phyloP scores from a whole-genome alignment of 768 basidiomycete species.

The Lentinula guzmanii region DNA sequence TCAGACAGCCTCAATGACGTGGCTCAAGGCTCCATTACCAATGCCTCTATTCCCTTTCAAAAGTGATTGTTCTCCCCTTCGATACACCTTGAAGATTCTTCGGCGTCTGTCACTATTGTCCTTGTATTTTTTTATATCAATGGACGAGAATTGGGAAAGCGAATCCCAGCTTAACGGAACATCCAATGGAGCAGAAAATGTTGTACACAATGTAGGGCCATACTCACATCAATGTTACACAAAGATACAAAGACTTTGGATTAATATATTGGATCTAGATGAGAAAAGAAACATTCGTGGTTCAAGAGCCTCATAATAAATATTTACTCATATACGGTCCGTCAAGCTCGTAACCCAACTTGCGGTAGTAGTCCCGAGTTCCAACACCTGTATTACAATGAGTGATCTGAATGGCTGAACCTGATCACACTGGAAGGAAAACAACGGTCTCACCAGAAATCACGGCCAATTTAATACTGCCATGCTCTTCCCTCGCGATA shows the following conservation, averaged over 20 bases:
- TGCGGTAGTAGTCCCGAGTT: constrained; percentile 94
- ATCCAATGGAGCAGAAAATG: background rate
- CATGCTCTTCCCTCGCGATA: constrained; percentile 96
- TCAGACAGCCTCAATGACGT: no score
- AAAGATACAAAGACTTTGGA: background rate
- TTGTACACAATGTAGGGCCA: background rate
- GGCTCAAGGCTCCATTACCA: no score
- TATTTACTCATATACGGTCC: constrained; percentile 98
- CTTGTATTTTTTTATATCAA: background rate
- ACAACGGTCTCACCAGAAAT: constrained; percentile 69
- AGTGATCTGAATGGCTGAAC: background rate
- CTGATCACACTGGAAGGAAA: background rate
- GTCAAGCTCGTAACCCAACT: constrained; percentile 90
- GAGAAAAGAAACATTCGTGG: background rate
- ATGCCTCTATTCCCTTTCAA: no score
- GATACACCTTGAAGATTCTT: background rate
- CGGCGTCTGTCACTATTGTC: background rate
- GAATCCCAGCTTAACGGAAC: background rate
- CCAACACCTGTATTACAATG: constrained; percentile 65
- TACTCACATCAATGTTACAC: background rate
- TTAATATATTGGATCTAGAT: background rate
- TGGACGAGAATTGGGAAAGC: background rate
- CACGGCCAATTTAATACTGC: constrained; percentile 92
- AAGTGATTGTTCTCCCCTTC: no score
- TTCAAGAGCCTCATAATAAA: constrained; percentile 30